Conservation (phyloP, 768 basidiomycete genomes). For the Boletus rubescentipes region DNA sequence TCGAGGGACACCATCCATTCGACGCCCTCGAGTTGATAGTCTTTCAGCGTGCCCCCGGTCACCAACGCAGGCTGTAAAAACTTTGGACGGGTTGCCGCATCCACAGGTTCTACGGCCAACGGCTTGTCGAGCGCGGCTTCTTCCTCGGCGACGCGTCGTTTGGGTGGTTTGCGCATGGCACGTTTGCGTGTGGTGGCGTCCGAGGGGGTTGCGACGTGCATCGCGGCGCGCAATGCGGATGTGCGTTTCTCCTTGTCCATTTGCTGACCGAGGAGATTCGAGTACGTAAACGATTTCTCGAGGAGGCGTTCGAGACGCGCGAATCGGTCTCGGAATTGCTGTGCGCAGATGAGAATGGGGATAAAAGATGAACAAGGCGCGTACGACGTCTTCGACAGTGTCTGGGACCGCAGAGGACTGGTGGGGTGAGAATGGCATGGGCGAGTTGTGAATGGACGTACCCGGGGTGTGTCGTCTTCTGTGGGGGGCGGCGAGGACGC, state of each 20-base stretch:
- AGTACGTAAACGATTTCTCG: conserved; percentile 75
- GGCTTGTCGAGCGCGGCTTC: conserved; percentile 15
- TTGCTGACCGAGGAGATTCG: conserved; percentile 63
- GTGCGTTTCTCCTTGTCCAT: conserved; percentile 62
- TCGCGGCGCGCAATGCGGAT: conserved; percentile 28
- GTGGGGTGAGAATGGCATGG: background rate
- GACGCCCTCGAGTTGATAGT: conserved; percentile 91
- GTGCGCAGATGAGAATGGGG: background rate
- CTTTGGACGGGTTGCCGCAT: conserved; percentile 22
- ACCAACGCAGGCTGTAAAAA: conserved; percentile 77
- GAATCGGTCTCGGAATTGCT: conserved; percentile 54
- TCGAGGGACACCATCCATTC: conserved; percentile 93
- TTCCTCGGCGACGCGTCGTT: conserved; percentile 11
- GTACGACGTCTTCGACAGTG: conserved; percentile 20
- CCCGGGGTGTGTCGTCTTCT: conserved; percentile 19
- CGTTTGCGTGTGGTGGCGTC: background rate
- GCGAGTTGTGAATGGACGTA: conserved; percentile 7
- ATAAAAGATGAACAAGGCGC: background rate
- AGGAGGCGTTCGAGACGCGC: conserved; percentile 63
- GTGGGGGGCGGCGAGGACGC: conserved; percentile 29
- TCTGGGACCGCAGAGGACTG: conserved; percentile 19
- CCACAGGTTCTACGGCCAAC: background rate
- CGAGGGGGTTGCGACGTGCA: conserved; percentile 19
- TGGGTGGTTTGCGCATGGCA: conserved; percentile 13
- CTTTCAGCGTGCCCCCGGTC: conserved; percentile 82